Conservation (phyloP, 1,284 basidiomycete species). For the Mixia osmundae region DNA sequence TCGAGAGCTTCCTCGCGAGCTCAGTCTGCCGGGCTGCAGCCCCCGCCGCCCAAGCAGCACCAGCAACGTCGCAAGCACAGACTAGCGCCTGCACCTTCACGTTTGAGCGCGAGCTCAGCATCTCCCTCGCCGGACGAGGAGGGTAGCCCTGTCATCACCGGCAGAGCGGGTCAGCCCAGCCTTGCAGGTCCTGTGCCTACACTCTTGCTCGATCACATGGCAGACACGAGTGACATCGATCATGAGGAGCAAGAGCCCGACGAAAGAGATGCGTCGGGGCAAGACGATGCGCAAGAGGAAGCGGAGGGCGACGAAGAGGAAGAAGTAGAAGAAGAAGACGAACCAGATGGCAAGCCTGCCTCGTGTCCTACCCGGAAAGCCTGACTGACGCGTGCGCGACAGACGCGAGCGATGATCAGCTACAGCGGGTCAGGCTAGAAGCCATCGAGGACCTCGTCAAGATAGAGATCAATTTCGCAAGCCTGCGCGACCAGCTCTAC, state of each 20-base stretch:
- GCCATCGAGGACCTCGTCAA: slow-evolving; percentile 30
- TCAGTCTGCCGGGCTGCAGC: too few relatives aligned
- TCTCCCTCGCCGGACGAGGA: too few relatives aligned
- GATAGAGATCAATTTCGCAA: slow-evolving; percentile 33
- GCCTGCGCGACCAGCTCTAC: slow-evolving; percentile 31
- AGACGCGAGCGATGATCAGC: neutral
- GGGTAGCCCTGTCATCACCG: too few relatives aligned
- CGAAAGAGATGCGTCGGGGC: slow-evolving; percentile 14
- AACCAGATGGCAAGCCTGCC: too few relatives aligned
- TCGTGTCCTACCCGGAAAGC: neutral
- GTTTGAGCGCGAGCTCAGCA: too few relatives aligned
- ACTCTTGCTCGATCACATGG: neutral
- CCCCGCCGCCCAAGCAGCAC: too few relatives aligned
- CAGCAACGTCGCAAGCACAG: too few relatives aligned
- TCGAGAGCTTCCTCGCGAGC: too few relatives aligned
- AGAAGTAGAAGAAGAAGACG: slow-evolving; percentile 1
- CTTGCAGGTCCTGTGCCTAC: too few relatives aligned
- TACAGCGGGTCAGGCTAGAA: slow-evolving; percentile 9
- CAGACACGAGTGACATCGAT: slow-evolving; percentile 3
- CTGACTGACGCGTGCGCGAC: neutral
- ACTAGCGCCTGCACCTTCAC: too few relatives aligned
- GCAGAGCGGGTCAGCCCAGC: too few relatives aligned
- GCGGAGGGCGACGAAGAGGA: slow-evolving; percentile 15
- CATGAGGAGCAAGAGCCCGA: slow-evolving; percentile 6
- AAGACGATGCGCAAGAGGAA: slow-evolving; percentile 18